These are phyloP conservation scores for Magnusiomyces ingens DNA, from an alignment of 1,139 yeast species.

Conservation along the genomic window DNA sequence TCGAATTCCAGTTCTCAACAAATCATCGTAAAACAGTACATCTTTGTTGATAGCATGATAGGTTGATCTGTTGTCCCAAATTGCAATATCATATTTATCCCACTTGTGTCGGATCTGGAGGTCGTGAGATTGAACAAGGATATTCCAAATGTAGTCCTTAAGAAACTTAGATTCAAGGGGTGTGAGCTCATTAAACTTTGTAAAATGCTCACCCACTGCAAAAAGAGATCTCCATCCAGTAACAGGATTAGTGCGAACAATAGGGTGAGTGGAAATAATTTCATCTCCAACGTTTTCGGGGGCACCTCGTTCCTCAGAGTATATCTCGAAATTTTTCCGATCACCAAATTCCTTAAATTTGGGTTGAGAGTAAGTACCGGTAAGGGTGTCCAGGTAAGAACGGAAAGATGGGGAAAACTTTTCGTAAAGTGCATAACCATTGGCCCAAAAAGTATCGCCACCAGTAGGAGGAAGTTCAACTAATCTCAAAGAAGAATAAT, in stretches of 20 bases:
- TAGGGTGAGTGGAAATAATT: constrained; percentile 36
- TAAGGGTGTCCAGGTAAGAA: constrained; percentile 36
- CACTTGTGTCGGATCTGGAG: constrained; percentile 43
- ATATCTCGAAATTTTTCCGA: constrained; percentile 33
- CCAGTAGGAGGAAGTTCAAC: constrained; percentile 41
- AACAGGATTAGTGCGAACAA: constrained; percentile 43
- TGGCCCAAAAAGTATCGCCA: constrained; percentile 45
- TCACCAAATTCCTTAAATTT: constrained; percentile 32
- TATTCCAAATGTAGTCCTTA: constrained; percentile 38
- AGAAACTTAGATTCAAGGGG: constrained; percentile 35
- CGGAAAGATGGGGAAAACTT: constrained; percentile 41
- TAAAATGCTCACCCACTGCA: constrained; percentile 39
- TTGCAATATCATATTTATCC: constrained; percentile 48
- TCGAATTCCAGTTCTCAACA: constrained; percentile 51
- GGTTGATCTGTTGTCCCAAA: constrained; percentile 34
- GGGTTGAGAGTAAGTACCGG: constrained; percentile 29
- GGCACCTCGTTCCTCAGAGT: background rate
- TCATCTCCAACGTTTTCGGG: constrained; percentile 10
- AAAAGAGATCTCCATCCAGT: constrained; percentile 43
- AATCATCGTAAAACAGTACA: constrained; percentile 7
- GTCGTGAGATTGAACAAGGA: constrained; percentile 39
- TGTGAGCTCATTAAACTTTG: constrained; percentile 37
- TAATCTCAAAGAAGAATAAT: constrained; percentile 40
- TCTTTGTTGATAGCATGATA: constrained; percentile 27
- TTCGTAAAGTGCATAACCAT: constrained; percentile 43